Conservation (phyloP, 2,329 filamentous ascomycete species). For the Biscogniauxia marginata region DNA sequence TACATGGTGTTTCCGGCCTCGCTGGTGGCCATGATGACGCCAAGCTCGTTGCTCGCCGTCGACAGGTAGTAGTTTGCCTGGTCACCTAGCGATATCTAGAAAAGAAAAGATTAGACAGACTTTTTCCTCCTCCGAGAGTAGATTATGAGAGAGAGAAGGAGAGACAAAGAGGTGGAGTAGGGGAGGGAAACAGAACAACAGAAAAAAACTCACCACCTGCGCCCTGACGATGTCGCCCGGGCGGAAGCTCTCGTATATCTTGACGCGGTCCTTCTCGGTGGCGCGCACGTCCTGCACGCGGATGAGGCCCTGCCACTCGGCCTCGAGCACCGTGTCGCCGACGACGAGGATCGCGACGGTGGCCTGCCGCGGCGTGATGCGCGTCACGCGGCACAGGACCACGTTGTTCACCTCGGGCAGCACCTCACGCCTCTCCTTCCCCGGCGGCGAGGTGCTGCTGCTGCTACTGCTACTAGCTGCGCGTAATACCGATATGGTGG, state of each 20-base stretch:
- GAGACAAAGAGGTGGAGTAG: slow-evolving; percentile 2
- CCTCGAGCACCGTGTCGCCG: slow-evolving; percentile 67
- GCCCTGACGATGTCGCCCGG: slow-evolving; percentile 91
- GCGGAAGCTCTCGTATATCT: slow-evolving; percentile 85
- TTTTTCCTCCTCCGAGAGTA: slow-evolving; percentile 2
- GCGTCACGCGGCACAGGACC: slow-evolving; percentile 82
- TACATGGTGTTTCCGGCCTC: slow-evolving; percentile 88
- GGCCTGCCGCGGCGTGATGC: slow-evolving; percentile 81
- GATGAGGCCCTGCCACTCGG: slow-evolving; percentile 83
- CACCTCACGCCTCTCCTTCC: slow-evolving; percentile 59
- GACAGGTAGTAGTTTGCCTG: slow-evolving; percentile 95
- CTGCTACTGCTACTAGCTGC: slow-evolving; percentile 22
- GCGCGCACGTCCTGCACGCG: slow-evolving; percentile 88
- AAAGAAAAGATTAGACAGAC: neutral
- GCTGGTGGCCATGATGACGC: slow-evolving; percentile 89
- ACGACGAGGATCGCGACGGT: slow-evolving; percentile 85
- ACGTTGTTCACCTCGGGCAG: slow-evolving; percentile 78
- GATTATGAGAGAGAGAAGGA: slow-evolving; percentile 2
- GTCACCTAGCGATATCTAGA: slow-evolving; percentile 81
- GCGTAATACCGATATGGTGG: slow-evolving; percentile 57
- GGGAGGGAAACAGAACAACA: neutral
- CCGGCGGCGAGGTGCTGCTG: slow-evolving; percentile 2
- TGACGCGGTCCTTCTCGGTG: slow-evolving; percentile 93
- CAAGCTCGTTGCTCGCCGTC: slow-evolving; percentile 86
- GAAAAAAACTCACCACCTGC: slow-evolving; percentile 61